Evolutionary conservation across 352 stramenopile genomes (phyloP).

Genomic region (Phytopythium cucurbitacearum): DNA sequence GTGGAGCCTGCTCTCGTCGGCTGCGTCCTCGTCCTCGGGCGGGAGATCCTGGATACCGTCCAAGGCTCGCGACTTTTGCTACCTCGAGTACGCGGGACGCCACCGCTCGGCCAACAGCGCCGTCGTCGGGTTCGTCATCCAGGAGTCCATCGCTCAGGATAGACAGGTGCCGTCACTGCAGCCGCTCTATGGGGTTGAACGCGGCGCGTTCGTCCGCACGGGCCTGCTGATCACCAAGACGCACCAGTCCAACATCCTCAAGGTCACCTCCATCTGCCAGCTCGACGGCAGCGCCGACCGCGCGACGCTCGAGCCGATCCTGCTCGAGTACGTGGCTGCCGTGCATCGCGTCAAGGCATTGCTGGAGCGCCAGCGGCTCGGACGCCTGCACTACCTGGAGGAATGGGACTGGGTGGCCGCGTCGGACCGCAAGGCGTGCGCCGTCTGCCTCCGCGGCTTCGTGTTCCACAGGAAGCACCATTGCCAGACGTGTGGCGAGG

Average conservation of each 20-base stretch:
- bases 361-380: conserved; percentile 74
- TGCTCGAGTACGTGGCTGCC: conserved; percentile 58
- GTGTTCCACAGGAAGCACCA: conserved; percentile 80
- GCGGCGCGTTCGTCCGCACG: conserved; percentile 49
- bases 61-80: conserved; percentile 55
- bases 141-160: conserved; percentile 62
- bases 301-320: conserved; percentile 36
- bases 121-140: conserved; percentile 74
- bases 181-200: conserved; percentile 45
- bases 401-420: conserved; percentile 75
- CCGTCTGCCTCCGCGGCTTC: conserved; percentile 72
- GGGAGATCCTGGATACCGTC: neutral
- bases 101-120: conserved; percentile 30
- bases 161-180: conserved; percentile 64
- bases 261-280: conserved; percentile 49
- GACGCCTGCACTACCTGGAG: conserved; percentile 67
- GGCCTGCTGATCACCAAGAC: conserved; percentile 74
- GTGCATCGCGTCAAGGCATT: conserved; percentile 54
- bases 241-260: conserved; percentile 67
- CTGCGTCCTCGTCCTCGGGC: conserved; percentile 1
- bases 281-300: neutral
- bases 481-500: conserved; percentile 70
- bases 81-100: conserved; percentile 71
- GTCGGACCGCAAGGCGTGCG: conserved; percentile 71
- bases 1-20: conserved; percentile 39